phyloP scores from a whole-genome alignment of 768 basidiomycete species.

The Paxillus ammoniavirescens region DNA sequence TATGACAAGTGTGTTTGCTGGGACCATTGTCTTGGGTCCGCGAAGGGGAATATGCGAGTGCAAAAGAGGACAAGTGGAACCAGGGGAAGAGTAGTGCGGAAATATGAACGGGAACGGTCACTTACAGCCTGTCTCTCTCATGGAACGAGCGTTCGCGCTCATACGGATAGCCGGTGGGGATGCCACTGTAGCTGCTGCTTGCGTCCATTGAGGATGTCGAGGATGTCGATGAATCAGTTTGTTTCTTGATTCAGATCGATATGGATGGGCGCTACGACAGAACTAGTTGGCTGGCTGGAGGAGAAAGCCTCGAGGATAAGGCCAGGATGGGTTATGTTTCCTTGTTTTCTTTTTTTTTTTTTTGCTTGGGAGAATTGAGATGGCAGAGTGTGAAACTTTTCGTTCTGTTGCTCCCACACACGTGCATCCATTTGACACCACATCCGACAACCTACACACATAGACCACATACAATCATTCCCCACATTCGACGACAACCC shows the following conservation, averaged over 20 bases:
- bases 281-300: neutral
- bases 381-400: neutral
- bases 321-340: too few species aligned
- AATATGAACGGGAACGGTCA: slow-evolving; percentile 11
- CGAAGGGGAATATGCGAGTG: neutral
- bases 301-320: too few species aligned
- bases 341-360: neutral
- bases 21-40: slow-evolving; percentile 4
- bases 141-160: slow-evolving; percentile 26
- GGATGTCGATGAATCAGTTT: neutral
- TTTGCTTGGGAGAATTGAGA: neutral
- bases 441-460: too few species aligned
- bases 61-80: slow-evolving; percentile 12
- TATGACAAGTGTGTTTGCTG: neutral
- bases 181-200: slow-evolving; percentile 22
- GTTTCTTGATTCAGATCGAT: neutral
- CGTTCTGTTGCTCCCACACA: slow-evolving; percentile 2
- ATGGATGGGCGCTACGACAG: neutral
- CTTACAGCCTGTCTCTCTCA: slow-evolving; percentile 40
- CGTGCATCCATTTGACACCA: slow-evolving; percentile 1
- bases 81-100: slow-evolving; percentile 12
- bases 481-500: too few species aligned
- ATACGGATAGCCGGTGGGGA: slow-evolving; percentile 27
- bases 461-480: too few species aligned
- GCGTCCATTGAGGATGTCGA: slow-evolving; percentile 16